Conservation (phyloP, 2,329 filamentous ascomycete genomes). For the Colletotrichum sp. region DNA sequence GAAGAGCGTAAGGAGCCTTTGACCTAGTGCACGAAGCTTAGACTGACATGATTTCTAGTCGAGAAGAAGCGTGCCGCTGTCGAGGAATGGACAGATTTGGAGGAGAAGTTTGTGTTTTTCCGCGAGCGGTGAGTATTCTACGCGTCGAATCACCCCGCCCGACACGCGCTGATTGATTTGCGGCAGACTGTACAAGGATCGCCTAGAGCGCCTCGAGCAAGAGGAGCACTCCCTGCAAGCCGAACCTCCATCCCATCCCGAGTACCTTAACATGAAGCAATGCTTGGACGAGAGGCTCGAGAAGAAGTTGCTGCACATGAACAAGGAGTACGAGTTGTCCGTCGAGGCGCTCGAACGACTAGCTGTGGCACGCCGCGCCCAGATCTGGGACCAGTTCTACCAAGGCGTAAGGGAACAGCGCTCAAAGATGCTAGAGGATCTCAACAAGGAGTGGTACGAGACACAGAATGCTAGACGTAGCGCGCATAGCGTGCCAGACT, state of each 20-base stretch:
- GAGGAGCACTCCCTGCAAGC: slow-evolving; percentile 67
- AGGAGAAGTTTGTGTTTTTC: slow-evolving; percentile 87
- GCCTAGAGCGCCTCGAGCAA: slow-evolving; percentile 79
- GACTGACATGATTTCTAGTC: slow-evolving; percentile 51
- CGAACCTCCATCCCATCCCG: slow-evolving; percentile 78
- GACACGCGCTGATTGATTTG: slow-evolving; percentile 17
- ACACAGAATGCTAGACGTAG: slow-evolving; percentile 88
- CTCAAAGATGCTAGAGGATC: slow-evolving; percentile 77
- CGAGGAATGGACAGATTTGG: slow-evolving; percentile 79
- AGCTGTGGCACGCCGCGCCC: slow-evolving; percentile 81
- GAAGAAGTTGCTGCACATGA: slow-evolving; percentile 79
- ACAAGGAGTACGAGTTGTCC: slow-evolving; percentile 76
- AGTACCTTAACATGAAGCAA: slow-evolving; percentile 88
- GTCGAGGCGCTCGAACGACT: slow-evolving; percentile 74
- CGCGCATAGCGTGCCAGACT: slow-evolving; percentile 81
- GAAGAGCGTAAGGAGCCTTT: slow-evolving; percentile 62
- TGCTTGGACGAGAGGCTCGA: slow-evolving; percentile 83
- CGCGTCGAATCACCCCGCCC: not conserved
- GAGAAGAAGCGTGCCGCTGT: slow-evolving; percentile 81
- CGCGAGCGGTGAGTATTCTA: slow-evolving; percentile 69
- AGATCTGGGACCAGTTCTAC: slow-evolving; percentile 89
- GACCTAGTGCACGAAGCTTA: not conserved
- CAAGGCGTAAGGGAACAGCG: slow-evolving; percentile 84
- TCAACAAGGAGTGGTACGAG: slow-evolving; percentile 91
- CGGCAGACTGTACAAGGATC: slow-evolving; percentile 82